Evolutionary conservation across 2,329 filamentous ascomycete species (phyloP).

Genomic region (Polychaeton citri): DNA sequence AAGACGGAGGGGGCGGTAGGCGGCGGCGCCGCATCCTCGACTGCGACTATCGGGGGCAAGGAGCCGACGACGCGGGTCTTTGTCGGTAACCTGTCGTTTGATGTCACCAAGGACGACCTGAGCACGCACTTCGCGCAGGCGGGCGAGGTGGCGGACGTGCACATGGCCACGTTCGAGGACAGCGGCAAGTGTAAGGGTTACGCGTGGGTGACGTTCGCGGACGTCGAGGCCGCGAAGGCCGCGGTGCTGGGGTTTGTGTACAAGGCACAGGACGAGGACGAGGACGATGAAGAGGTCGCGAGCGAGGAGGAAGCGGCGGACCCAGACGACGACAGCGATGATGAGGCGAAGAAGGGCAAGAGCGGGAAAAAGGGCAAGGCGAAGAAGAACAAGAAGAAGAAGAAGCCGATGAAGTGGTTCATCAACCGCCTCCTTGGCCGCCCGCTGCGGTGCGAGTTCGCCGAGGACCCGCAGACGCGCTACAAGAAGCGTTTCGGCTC

Average conservation of each 20-base stretch:
- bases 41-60: constrained; percentile 28
- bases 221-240: constrained; percentile 58
- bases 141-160: constrained; percentile 67
- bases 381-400: constrained; percentile 27
- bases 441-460: constrained; percentile 76
- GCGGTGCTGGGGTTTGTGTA: constrained; percentile 72
- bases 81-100: constrained; percentile 47
- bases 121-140: constrained; percentile 72
- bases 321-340: constrained; percentile 20
- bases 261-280: constrained; percentile 42
- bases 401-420: constrained; percentile 53
- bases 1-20: constrained; percentile 24
- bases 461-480: constrained; percentile 74
- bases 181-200: constrained; percentile 96
- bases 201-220: constrained; percentile 85
- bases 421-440: constrained; percentile 74
- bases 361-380: too few relatives aligned
- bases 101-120: constrained; percentile 59
- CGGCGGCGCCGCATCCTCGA: constrained; percentile 14
- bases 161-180: constrained; percentile 92
- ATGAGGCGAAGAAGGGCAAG: constrained; percentile 14
- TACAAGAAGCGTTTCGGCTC: constrained; percentile 94
- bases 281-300: constrained; percentile 29
- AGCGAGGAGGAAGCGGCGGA: constrained; percentile 23
- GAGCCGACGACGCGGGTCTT: constrained; percentile 71